Evolutionary conservation across 2,329 filamentous ascomycete genomes (phyloP).

Genomic region (Penicillium digitatum): DNA sequence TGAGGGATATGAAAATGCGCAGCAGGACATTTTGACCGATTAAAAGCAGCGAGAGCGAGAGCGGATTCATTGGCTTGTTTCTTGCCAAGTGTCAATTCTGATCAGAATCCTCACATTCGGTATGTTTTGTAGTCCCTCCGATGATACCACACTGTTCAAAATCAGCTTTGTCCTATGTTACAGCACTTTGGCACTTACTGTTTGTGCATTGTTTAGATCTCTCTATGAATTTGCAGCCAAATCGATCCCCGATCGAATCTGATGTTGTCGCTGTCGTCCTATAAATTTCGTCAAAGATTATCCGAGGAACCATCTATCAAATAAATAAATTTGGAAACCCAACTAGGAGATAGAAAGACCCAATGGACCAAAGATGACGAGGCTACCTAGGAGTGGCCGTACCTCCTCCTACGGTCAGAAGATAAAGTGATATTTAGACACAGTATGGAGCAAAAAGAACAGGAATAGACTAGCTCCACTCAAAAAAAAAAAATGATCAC

Average conservation of each 20-base stretch:
- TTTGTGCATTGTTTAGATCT: neutral
- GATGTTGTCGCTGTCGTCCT: neutral
- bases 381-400: neutral
- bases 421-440: neutral
- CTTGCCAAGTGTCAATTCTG: neutral
- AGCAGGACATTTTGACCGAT: conserved; percentile 52
- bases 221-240: neutral
- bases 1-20: conserved; percentile 53
- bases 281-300: neutral
- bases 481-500: neutral
- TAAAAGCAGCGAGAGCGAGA: conserved; percentile 25
- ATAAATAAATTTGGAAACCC: neutral
- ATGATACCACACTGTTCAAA: neutral
- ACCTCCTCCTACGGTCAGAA: neutral
- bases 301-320: neutral
- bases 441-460: neutral
- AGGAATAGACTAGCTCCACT: neutral
- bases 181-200: neutral
- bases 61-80: neutral
- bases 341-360: neutral
- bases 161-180: neutral
- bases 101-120: neutral
- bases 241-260: neutral
- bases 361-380: neutral
- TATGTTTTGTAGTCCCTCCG: neutral